phyloP scores from a whole-genome alignment of 2,329 filamentous ascomycete genomes.

The Hawksworthiomyces lignivorus region DNA sequence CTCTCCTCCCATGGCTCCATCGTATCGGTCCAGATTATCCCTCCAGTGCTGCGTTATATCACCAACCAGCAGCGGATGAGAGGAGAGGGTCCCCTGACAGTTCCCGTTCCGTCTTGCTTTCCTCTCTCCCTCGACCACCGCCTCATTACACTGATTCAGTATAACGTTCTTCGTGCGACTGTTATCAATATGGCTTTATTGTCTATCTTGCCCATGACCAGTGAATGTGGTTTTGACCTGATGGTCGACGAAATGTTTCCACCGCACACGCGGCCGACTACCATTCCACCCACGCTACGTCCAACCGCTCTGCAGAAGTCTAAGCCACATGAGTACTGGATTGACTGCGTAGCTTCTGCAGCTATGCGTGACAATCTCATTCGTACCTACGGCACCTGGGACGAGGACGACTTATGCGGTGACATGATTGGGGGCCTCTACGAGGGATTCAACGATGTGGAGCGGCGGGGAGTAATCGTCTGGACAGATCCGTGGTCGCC shows the following conservation, averaged over 20 bases:
- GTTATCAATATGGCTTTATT: slow-evolving; percentile 12
- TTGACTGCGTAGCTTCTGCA: slow-evolving; percentile 21
- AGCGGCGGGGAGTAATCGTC: slow-evolving; percentile 24
- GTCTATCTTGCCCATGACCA: slow-evolving; percentile 3
- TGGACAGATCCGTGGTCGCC: slow-evolving; percentile 33
- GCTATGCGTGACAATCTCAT: slow-evolving; percentile 24
- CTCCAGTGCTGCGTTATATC: neutral
- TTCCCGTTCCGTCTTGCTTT: too few relatives aligned
- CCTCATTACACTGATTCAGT: slow-evolving; percentile 15
- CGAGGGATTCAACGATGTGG: slow-evolving; percentile 21
- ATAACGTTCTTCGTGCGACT: slow-evolving; percentile 14
- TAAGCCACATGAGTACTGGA: slow-evolving; percentile 21
- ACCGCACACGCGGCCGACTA: neutral
- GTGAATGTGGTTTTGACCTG: slow-evolving; percentile 7
- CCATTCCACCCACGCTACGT: slow-evolving; percentile 17
- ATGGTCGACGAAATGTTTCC: neutral
- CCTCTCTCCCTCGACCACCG: slow-evolving; percentile 14
- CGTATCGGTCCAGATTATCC: neutral
- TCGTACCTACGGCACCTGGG: slow-evolving; percentile 13
- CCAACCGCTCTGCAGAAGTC: slow-evolving; percentile 20
- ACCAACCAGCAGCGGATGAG: neutral
- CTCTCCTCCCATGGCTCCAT: neutral
- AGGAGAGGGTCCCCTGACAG: too few relatives aligned
- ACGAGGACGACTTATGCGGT: slow-evolving; percentile 22
- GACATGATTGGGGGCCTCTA: slow-evolving; percentile 23